These are phyloP conservation scores for Porcisia hertigi DNA, from an alignment of 208 protist species.

Conservation along the genomic window DNA sequence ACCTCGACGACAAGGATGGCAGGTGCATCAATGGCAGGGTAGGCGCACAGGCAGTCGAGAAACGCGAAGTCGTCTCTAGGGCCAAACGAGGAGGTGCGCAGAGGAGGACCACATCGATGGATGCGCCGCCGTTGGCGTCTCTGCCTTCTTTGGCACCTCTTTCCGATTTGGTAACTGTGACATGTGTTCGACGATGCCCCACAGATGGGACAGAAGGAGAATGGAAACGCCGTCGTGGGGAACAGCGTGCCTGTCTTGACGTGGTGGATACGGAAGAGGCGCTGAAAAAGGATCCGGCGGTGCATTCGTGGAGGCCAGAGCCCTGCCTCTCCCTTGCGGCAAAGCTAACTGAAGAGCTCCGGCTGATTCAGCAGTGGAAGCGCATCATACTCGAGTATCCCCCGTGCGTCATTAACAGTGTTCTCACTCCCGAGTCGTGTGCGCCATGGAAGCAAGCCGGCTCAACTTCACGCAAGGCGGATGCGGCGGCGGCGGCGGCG, in stretches of 20 bases:
- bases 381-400: slow-evolving; percentile 18
- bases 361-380: slow-evolving; percentile 28
- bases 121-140: neutral
- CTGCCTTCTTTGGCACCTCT: neutral
- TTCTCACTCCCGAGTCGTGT: slow-evolving; percentile 11
- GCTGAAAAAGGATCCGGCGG: neutral
- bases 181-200: neutral
- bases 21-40: neutral
- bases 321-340: neutral
- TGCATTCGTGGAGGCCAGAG: neutral
- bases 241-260: neutral
- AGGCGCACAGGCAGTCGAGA: neutral
- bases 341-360: slow-evolving; percentile 19
- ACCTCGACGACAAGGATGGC: slow-evolving; percentile 2
- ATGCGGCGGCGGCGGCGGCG: too few relatives aligned
- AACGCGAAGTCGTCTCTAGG: neutral
- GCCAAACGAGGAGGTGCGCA: neutral
- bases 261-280: neutral
- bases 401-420: slow-evolving; percentile 18
- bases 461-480: too few relatives aligned
- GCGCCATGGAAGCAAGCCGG: neutral
- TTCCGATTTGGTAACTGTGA: slow-evolving; percentile 1
- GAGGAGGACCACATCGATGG: neutral
- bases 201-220: neutral
- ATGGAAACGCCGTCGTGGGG: neutral